Evolutionary conservation across 176 grass and related monocot species (phyloP).

Genomic region (Lolium rigidum): DNA sequence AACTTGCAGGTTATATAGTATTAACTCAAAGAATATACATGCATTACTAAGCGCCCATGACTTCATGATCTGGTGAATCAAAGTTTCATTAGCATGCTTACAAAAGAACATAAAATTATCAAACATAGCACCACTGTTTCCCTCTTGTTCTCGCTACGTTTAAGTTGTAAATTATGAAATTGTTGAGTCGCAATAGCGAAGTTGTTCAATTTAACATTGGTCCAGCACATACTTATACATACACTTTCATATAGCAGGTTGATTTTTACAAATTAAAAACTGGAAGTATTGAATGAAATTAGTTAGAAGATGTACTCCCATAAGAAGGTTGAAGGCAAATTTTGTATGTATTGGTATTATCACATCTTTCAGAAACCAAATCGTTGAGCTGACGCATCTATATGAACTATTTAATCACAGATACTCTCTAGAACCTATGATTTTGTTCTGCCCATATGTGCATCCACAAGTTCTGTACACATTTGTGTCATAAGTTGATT

Average conservation of each 20-base stretch:
- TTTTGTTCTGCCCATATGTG: not conserved
- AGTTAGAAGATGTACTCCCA: not conserved
- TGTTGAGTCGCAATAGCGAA: not conserved
- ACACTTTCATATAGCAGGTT: slow-evolving; percentile 6
- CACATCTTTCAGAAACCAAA: not conserved
- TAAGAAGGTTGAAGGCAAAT: not conserved
- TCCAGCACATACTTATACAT: not conserved
- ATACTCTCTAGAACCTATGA: not conserved
- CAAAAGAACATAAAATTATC: slow-evolving; percentile 11
- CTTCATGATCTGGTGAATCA: slow-evolving; percentile 25
- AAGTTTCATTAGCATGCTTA: slow-evolving; percentile 21
- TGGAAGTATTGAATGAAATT: slow-evolving; percentile 32
- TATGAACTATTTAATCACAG: not conserved
- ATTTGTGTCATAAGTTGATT: slow-evolving; percentile 22
- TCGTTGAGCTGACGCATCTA: slow-evolving; percentile 2
- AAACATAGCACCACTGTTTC: not conserved
- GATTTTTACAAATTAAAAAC: slow-evolving; percentile 13
- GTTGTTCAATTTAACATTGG: slow-evolving; percentile 6
- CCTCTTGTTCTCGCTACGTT: not conserved
- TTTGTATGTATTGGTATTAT: slow-evolving; percentile 14
- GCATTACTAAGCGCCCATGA: not conserved
- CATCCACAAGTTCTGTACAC: not conserved
- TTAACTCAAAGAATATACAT: not conserved
- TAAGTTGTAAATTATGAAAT: slow-evolving; percentile 26
- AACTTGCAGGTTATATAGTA: slow-evolving; percentile 15